Conservation (phyloP, 352 stramenopile species). For the Pythium sp. region DNA sequence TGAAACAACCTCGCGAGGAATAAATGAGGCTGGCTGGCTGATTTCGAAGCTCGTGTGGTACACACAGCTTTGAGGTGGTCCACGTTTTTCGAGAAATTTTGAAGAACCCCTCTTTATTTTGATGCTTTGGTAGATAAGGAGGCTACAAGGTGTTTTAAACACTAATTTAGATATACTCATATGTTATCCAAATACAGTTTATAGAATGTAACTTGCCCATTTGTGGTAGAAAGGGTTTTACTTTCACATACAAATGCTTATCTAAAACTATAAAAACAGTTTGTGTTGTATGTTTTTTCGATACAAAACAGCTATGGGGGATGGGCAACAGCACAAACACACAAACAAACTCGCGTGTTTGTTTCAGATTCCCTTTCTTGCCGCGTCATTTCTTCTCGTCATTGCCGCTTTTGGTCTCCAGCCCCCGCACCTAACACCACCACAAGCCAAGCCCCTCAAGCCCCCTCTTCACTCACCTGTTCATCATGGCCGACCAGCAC, state of each 20-base stretch:
- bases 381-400: conserved; percentile 1
- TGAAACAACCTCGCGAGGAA: neutral
- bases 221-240: neutral
- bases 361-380: conserved; percentile 7
- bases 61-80: neutral
- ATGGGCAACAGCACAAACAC: neutral
- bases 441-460: neutral
- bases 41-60: neutral
- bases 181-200: neutral
- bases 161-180: neutral
- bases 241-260: neutral
- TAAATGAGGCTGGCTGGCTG: neutral
- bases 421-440: neutral
- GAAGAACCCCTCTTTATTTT: too few species aligned
- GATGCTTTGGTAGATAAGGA: neutral
- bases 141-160: neutral
- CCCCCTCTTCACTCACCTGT: neutral
- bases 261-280: neutral
- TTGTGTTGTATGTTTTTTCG: neutral
- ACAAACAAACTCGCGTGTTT: neutral
- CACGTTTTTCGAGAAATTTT: neutral
- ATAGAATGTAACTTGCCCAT: neutral
- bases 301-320: neutral
- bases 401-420: conserved; percentile 11
- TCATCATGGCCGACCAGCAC: conserved; percentile 10